Percentiles rank a stretch among this genome's conserved stretches.
Evolutionary conservation across 2,329 filamentous ascomycete genomes (phyloP).

Genomic region (Helotiales sp.): DNA sequence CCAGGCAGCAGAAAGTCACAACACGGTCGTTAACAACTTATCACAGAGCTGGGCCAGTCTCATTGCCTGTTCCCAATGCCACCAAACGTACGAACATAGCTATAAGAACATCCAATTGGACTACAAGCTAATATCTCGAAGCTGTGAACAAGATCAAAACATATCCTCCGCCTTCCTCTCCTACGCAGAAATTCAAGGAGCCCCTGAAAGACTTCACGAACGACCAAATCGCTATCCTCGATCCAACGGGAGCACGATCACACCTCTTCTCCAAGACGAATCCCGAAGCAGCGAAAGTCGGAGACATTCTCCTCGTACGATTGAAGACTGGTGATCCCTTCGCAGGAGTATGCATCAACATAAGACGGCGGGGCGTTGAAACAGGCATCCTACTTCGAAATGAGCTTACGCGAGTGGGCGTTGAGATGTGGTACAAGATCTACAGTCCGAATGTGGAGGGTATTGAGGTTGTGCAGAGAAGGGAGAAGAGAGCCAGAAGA

Average conservation of each 20-base stretch:
- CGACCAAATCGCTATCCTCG: constrained; percentile 71
- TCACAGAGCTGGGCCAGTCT: constrained; percentile 40
- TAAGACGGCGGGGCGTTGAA: constrained; percentile 85
- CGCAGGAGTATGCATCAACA: constrained; percentile 82
- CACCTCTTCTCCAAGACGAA: constrained; percentile 78
- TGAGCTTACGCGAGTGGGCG: constrained; percentile 80
- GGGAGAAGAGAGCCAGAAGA: constrained; percentile 79
- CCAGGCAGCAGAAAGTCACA: constrained; percentile 48
- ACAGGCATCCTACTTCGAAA: constrained; percentile 85
- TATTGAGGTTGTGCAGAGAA: constrained; percentile 90
- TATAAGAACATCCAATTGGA: background rate
- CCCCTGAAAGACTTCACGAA: constrained; percentile 67
- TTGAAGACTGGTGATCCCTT: constrained; percentile 86
- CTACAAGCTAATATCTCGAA: background rate
- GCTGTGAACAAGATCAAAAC: constrained; percentile 48
- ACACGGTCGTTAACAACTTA: constrained; percentile 51
- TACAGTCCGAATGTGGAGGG: constrained; percentile 87
- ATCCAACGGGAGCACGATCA: constrained; percentile 80
- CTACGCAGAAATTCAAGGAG: constrained; percentile 58
- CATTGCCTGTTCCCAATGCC: constrained; percentile 13
- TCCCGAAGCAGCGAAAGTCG: constrained; percentile 75
- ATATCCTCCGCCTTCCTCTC: constrained; percentile 54
- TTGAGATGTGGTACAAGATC: constrained; percentile 98
- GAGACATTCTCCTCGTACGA: constrained; percentile 89
- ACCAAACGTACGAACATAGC: constrained; percentile 18